Evolutionary conservation across 805 yeast species (phyloP).

Genomic region (Blastobotrys robertii): DNA sequence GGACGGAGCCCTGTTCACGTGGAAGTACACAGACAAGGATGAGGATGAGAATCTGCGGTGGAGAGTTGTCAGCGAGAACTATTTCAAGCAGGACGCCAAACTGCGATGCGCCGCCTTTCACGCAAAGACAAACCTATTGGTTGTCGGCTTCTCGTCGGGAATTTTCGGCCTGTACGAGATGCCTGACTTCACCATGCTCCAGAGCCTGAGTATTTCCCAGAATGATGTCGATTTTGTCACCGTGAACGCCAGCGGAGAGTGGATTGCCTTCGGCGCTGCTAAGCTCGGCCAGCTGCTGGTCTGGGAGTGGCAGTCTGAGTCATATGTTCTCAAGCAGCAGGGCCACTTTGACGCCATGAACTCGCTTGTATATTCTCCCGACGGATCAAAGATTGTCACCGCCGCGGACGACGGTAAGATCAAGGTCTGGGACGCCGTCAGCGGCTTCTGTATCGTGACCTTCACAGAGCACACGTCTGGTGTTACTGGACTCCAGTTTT

Average conservation of each 20-base stretch:
- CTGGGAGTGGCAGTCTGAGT: conserved; percentile 98
- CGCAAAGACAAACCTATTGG: conserved; percentile 54
- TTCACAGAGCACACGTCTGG: conserved; percentile 85
- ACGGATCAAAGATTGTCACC: conserved; percentile 84
- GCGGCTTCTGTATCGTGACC: conserved; percentile 89
- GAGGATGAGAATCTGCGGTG: conserved; percentile 44
- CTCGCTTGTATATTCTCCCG: conserved; percentile 81
- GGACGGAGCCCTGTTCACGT: conserved; percentile 88
- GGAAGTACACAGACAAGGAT: conserved; percentile 57
- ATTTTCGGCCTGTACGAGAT: conserved; percentile 86
- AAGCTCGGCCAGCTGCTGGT: conserved; percentile 88
- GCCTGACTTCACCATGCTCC: conserved; percentile 69
- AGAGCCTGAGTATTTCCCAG: conserved; percentile 86
- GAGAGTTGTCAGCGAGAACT: conserved; percentile 74
- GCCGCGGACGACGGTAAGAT: conserved; percentile 96
- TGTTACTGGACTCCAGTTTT: conserved; percentile 79
- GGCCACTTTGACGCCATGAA: conserved; percentile 93
- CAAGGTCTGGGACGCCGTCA: conserved; percentile 88
- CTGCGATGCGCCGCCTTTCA: conserved; percentile 82
- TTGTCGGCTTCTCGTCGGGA: conserved; percentile 84
- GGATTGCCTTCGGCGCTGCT: conserved; percentile 93
- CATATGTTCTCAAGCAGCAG: conserved; percentile 89
- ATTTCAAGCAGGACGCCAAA: conserved; percentile 59
- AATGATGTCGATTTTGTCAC: conserved; percentile 75
- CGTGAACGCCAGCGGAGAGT: conserved; percentile 80